Percentiles rank a stretch among this genome's conserved stretches.
Evolutionary conservation across 1,139 yeast genomes (phyloP).

Genomic region (Yamadazyma atmosphaerica): DNA sequence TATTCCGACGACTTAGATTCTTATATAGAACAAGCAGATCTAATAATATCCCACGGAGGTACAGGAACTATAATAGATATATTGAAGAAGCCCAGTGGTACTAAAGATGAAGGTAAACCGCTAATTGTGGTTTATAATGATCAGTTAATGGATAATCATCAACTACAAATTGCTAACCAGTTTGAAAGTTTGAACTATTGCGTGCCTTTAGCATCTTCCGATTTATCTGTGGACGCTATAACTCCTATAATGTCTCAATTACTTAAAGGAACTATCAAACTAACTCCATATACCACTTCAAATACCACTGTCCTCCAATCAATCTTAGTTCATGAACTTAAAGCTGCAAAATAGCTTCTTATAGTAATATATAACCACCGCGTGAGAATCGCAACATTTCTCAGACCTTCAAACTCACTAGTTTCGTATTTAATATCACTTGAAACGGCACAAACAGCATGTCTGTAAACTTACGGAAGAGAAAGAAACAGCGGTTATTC

Average conservation of each 20-base stretch:
- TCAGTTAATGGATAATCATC: slow-evolving; percentile 82
- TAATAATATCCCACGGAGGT: slow-evolving; percentile 88
- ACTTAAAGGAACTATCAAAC: not conserved
- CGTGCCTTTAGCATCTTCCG: slow-evolving; percentile 6
- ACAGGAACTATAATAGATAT: slow-evolving; percentile 91
- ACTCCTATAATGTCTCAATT: not conserved
- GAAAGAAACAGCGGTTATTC: slow-evolving; percentile 47
- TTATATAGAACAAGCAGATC: slow-evolving; percentile 43
- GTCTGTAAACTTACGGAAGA: slow-evolving; percentile 18
- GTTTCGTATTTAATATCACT: no score
- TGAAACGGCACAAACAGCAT: slow-evolving; percentile 2
- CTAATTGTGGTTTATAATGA: slow-evolving; percentile 73
- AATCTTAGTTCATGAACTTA: not conserved
- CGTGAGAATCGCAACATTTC: no score
- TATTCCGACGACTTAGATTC: slow-evolving; percentile 42
- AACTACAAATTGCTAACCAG: slow-evolving; percentile 64
- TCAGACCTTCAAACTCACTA: no score
- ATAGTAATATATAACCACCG: no score
- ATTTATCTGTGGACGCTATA: slow-evolving; percentile 1
- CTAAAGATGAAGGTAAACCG: slow-evolving; percentile 21
- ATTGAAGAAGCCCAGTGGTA: slow-evolving; percentile 45
- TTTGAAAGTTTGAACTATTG: slow-evolving; percentile 10
- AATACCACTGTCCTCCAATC: slow-evolving; percentile 1
- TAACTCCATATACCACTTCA: not conserved
- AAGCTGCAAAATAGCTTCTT: not conserved